phyloP scores from a whole-genome alignment of 345 rosid species.

The Eucalyptus globulus region DNA sequence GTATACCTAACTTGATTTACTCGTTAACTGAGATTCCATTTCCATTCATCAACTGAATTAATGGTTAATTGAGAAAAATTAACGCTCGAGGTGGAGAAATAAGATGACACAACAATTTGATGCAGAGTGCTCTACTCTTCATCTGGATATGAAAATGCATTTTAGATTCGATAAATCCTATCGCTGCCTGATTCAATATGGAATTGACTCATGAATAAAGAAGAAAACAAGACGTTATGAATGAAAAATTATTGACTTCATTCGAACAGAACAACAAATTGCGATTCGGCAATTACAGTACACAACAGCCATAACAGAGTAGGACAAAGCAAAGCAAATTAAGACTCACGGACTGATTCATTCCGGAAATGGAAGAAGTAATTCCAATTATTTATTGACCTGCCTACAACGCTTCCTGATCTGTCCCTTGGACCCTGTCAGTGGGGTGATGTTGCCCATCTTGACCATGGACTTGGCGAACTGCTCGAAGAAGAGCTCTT shows the following conservation, averaged over 20 bases:
- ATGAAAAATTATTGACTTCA: neutral
- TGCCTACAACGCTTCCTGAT: slow-evolving; percentile 73
- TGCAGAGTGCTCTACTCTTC: neutral
- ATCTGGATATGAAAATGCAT: neutral
- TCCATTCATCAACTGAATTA: neutral
- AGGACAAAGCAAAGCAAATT: neutral
- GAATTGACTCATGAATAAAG: neutral
- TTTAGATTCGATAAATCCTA: neutral
- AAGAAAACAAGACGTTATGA: neutral
- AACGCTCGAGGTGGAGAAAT: neutral
- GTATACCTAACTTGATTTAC: neutral
- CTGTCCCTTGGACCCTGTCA: slow-evolving; percentile 76
- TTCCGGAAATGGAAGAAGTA: neutral
- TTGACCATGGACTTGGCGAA: slow-evolving; percentile 79
- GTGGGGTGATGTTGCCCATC: slow-evolving; percentile 85
- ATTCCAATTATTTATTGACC: slow-evolving; percentile 26
- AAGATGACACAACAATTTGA: neutral
- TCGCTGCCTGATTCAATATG: neutral
- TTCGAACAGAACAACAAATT: neutral
- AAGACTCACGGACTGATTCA: neutral
- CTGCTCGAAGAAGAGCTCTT: slow-evolving; percentile 56
- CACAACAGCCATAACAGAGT: neutral
- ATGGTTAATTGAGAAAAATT: neutral
- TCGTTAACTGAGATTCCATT: neutral
- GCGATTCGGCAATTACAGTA: neutral